Conservation (phyloP, 345 rosid species). For the Populus nigra region DNA sequence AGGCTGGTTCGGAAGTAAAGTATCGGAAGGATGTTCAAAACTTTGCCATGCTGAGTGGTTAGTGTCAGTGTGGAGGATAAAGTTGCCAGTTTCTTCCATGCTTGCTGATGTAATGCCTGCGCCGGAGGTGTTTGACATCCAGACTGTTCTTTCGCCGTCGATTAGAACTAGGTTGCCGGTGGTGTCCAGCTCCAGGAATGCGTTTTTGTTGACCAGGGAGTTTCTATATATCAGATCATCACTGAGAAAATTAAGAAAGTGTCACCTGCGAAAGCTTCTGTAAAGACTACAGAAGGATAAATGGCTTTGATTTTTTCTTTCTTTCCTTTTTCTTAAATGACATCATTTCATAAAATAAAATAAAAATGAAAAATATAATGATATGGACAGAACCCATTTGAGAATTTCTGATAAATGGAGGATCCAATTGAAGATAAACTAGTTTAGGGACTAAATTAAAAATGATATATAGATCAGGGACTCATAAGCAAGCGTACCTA, state of each 20-base stretch:
- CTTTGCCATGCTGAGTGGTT: slow-evolving; percentile 65
- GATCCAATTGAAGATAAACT: background rate
- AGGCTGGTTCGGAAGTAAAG: slow-evolving; percentile 82
- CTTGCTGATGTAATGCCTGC: slow-evolving; percentile 44
- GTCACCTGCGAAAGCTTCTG: slow-evolving; percentile 42
- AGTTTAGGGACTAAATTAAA: background rate
- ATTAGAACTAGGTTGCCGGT: slow-evolving; percentile 72
- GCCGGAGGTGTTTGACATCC: slow-evolving; percentile 79
- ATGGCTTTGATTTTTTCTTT: background rate
- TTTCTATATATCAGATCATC: slow-evolving; percentile 68
- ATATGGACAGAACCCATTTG: no score
- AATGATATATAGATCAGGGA: background rate
- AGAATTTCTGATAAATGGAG: background rate
- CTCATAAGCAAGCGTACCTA: slow-evolving; percentile 35
- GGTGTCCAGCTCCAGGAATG: slow-evolving; percentile 64
- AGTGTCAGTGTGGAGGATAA: slow-evolving; percentile 46
- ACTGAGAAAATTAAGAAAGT: slow-evolving; percentile 30
- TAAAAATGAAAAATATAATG: no score
- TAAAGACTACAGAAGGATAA: slow-evolving; percentile 26
- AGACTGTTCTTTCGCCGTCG: slow-evolving; percentile 43
- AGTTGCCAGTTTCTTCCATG: slow-evolving; percentile 83
- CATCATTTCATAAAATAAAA: no score
- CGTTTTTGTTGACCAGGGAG: slow-evolving; percentile 65
- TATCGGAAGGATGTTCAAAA: slow-evolving; percentile 77
- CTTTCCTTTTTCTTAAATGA: no score